These are phyloP conservation scores for Fusarium goolgardi DNA, from an alignment of 2,329 filamentous ascomycete species.

Conservation along the genomic window DNA sequence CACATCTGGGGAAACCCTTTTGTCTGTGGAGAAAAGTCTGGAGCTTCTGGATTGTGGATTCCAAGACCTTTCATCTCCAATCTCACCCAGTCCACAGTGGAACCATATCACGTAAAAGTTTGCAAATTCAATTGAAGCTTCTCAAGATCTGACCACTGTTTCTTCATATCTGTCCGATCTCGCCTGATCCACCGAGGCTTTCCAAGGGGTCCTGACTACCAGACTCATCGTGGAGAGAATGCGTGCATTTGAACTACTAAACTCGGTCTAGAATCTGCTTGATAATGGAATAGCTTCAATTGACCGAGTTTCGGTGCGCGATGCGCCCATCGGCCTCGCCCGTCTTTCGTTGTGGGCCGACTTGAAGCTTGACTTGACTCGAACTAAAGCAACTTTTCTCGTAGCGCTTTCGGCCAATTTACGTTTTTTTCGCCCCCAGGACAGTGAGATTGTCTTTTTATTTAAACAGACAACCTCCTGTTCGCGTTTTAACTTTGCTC, in stretches of 20 bases:
- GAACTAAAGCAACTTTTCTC: neutral
- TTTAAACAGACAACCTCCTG: slow-evolving; percentile 1
- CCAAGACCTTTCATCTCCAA: neutral
- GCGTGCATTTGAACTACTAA: neutral
- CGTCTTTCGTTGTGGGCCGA: slow-evolving; percentile 21
- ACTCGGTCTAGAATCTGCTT: slow-evolving; percentile 1
- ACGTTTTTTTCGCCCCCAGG: slow-evolving; percentile 15
- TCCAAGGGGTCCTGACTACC: neutral
- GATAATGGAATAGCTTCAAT: neutral
- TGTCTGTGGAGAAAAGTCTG: slow-evolving; percentile 23
- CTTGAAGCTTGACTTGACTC: slow-evolving; percentile 21
- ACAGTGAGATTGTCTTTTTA: neutral
- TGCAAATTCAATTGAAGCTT: slow-evolving; percentile 26
- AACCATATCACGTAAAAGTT: slow-evolving; percentile 43
- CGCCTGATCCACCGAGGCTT: neutral
- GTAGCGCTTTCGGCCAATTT: slow-evolving; percentile 24
- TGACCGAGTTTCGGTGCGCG: slow-evolving; percentile 29
- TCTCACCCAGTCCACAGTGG: slow-evolving; percentile 11
- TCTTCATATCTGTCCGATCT: slow-evolving; percentile 1
- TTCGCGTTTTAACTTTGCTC: neutral
- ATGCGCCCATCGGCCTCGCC: slow-evolving; percentile 20
- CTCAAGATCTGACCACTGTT: slow-evolving; percentile 18
- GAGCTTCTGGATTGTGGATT: neutral
- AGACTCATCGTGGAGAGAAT: neutral
- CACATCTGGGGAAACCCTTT: slow-evolving; percentile 16